Percentiles rank a stretch among this genome's conserved stretches.
phyloP scores from a whole-genome alignment of 257 asterid species.

The Nyctanthes arbortristis region DNA sequence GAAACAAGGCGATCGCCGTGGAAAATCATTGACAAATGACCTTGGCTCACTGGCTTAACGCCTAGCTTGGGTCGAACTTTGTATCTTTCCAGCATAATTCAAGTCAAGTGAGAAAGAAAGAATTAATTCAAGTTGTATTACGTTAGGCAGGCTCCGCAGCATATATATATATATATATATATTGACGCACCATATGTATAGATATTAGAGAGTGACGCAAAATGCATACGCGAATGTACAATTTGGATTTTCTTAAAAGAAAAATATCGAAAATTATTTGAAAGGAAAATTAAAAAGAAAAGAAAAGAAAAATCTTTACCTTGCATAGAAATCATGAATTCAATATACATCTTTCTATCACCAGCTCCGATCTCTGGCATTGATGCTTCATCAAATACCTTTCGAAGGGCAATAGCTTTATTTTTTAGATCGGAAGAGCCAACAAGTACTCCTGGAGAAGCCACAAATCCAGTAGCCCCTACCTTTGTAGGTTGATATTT shows the following conservation, averaged over 20 bases:
- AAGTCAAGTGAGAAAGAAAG: too few relatives aligned
- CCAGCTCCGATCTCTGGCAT: conserved; percentile 39
- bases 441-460: conserved; percentile 25
- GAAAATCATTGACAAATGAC: conserved; percentile 31
- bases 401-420: conserved; percentile 28
- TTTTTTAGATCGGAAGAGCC: too few relatives aligned
- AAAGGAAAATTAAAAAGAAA: too few relatives aligned
- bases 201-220: too few relatives aligned
- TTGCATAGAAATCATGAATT: conserved; percentile 36
- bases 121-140: too few relatives aligned
- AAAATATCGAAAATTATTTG: too few relatives aligned
- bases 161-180: too few relatives aligned
- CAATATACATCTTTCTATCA: conserved; percentile 29
- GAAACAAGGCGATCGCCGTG: conserved; percentile 43
- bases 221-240: too few relatives aligned
- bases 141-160: too few relatives aligned
- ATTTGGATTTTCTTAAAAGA: too few relatives aligned
- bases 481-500: conserved; percentile 35
- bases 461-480: conserved; percentile 40
- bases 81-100: conserved; percentile 29
- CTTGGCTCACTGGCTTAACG: conserved; percentile 20
- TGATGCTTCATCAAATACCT: not conserved
- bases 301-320: too few relatives aligned
- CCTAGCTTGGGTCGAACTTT: conserved; percentile 22
- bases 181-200: too few relatives aligned